Conservation (phyloP, 805 yeast species). For the Spathaspora gorwiae region DNA sequence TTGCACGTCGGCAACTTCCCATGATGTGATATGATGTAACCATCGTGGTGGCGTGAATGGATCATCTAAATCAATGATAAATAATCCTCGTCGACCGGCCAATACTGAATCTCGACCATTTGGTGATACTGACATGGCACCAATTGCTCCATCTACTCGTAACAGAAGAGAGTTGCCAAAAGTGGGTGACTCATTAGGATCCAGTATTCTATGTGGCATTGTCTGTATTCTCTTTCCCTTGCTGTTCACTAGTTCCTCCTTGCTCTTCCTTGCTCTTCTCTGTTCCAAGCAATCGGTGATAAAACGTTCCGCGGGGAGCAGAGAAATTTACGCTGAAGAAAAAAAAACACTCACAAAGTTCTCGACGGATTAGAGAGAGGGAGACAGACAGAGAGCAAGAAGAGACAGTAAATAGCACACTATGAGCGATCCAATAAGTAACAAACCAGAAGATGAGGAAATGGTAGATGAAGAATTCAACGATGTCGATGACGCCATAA, state of each 20-base stretch:
- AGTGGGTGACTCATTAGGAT: constrained; percentile 46
- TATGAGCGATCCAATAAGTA: constrained; percentile 5
- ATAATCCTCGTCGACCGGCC: constrained; percentile 79
- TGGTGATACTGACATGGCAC: constrained; percentile 86
- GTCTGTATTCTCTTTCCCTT: too few relatives aligned
- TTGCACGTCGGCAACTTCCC: constrained; percentile 99
- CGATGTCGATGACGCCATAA: constrained; percentile 15
- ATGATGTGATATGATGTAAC: constrained; percentile 85
- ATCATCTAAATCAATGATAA: constrained; percentile 88
- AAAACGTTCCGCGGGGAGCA: too few relatives aligned
- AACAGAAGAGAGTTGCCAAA: constrained; percentile 79
- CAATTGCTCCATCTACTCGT: constrained; percentile 86
- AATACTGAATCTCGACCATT: constrained; percentile 89
- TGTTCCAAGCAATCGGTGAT: too few relatives aligned
- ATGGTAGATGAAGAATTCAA: constrained; percentile 21
- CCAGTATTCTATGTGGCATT: constrained; percentile 1
- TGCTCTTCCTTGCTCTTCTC: too few relatives aligned
- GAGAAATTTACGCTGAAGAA: too few relatives aligned
- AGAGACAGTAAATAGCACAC: background rate
- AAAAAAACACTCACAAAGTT: too few relatives aligned
- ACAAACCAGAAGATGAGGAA: constrained; percentile 8
- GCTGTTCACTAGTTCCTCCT: too few relatives aligned
- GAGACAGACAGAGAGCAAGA: too few relatives aligned
- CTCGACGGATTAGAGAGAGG: too few relatives aligned
- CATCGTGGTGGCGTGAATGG: constrained; percentile 94